Base-by-base conservation (phyloP, 768 basidiomycete species). In the Lactifluus pinguis region DNA sequence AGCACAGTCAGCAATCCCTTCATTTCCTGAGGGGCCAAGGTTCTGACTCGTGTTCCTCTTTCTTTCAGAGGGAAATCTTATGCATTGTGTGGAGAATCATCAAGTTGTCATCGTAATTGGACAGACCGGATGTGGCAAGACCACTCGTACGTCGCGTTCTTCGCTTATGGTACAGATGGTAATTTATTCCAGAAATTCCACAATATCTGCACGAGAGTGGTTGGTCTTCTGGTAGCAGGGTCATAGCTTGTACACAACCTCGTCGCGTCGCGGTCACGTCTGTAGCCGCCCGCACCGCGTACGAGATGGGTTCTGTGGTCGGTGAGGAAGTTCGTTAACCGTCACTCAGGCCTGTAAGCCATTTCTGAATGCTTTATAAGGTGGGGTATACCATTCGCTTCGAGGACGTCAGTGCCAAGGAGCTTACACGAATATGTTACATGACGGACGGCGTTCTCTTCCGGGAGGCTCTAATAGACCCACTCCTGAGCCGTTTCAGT, bases 371-470 rank as follows among this genome's bases (percentile, higher is more conserved):
- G 19, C 10, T 53, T 34, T 38, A 19, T 3, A 61, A 97, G 93
- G 95, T 99, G 66, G 97, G 97, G 7, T 99, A 99, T 70, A 90
- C 90, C 6, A 98, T 99, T 64, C 86, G 97, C 9, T 98, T 98
- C 63, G 97, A 99, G 71, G 92, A 97, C 66, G 84, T 95, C 55
- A 90, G 87, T 68, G 82, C 82, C 69, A 92, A 89, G 67, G 82
- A 87, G 32, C 78, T 83, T 55, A 98, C 97, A 1, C 81, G 91
- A 30, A 91, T 99, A 71, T 80, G 93, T 45, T 99, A 98, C 72
- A 82, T 98, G 83, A 99, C 97, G 36, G 97, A 99, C 71, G 97
- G 97, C 49, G 95, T 98, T 86, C 84, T 99, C 41, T 98, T 98
- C 71, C 83, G 95, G 61, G 95, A 98, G 74, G 87, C 87, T 25